Conservation (phyloP, 306 rosid genomes). For the Casuarina glauca region DNA sequence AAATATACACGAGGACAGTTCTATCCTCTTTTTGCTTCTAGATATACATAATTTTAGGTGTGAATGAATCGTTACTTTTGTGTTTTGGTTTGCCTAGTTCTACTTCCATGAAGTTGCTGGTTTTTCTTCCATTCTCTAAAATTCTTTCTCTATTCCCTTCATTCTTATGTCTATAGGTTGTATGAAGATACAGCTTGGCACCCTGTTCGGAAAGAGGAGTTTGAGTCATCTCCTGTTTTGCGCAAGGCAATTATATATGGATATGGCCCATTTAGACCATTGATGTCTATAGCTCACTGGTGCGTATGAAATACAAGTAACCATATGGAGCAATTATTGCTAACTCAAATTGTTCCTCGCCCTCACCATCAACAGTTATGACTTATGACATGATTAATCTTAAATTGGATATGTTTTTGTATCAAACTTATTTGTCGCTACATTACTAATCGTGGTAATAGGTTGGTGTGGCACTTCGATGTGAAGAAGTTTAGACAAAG, state of each 20-base stretch:
- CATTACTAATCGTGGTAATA: conserved; percentile 31
- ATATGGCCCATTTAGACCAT: conserved; percentile 86
- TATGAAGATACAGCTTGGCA: conserved; percentile 94
- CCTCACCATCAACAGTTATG: conserved; percentile 18
- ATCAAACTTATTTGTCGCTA: conserved; percentile 16
- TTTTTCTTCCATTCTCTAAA: conserved; percentile 9
- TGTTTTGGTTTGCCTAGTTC: conserved; percentile 3
- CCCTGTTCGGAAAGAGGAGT: conserved; percentile 76
- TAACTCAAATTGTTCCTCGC: conserved; percentile 16
- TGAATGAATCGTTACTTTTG: not conserved
- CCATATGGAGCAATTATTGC: conserved; percentile 4
- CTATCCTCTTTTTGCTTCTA: not conserved
- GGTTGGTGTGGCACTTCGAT: conserved; percentile 82
- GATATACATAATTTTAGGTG: not conserved
- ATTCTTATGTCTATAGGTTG: conserved; percentile 54
- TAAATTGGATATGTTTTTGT: conserved; percentile 20
- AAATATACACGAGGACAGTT: not conserved
- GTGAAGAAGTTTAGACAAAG: conserved; percentile 78
- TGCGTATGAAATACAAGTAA: conserved; percentile 17
- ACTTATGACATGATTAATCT: conserved; percentile 21
- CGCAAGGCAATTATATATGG: conserved; percentile 76
- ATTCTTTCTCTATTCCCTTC: conserved; percentile 17
- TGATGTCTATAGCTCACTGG: conserved; percentile 99
- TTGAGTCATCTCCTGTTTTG: conserved; percentile 64
- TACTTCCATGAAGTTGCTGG: not conserved